Base-by-base conservation (phyloP, 768 basidiomycete species). In the Galerina sulciceps region DNA sequence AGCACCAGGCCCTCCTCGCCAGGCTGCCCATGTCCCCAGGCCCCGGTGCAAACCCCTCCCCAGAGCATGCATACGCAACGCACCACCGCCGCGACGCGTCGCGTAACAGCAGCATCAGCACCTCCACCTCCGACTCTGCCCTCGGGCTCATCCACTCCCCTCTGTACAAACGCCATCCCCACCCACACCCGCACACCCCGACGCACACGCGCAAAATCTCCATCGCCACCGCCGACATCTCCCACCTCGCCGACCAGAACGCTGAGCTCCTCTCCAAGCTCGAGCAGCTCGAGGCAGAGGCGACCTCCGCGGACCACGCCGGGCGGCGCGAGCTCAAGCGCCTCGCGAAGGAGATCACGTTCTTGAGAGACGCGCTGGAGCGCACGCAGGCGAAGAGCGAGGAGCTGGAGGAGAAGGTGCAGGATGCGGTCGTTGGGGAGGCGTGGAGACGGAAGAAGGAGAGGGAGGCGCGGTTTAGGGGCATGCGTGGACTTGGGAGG, bases 291-390 rank as follows among this genome's bases (percentile, higher is more conserved):
- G 90, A 94, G 69, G 71, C 80, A 1, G 92, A 94, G 59, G 85
- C 91, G 14, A 72, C 71, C 10, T 81, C 82, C 43, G 79, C 88
- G 2, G 91, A 94, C 63, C 81, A 82, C 37, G 77, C 81, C 1
- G 91, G 93, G 11, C 81, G 87, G 58, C 82, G 85, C 35, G 87
- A 85, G 63, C 77, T 96, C 17, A 85, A 86, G 43, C 81, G 81
- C 67, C 71, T 96, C 51, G 92, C 94, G 73, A 86, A 85, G 69
- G 93, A 96, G 77, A 90, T 96, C n/a, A 76, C 81, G 53, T 77
- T 77, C 4, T 79, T 96, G 31, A 81, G 86, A 45, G 86, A 88
- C 35, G 91, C 93, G 64, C 79, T 95, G 31, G 92, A 94, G 66
- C 80, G 81, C 66, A 88, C 88, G n/a, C 87, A 87, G 64, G 83